phyloP scores from a whole-genome alignment of 2,329 filamentous ascomycete species.

The Fusarium sp. region DNA sequence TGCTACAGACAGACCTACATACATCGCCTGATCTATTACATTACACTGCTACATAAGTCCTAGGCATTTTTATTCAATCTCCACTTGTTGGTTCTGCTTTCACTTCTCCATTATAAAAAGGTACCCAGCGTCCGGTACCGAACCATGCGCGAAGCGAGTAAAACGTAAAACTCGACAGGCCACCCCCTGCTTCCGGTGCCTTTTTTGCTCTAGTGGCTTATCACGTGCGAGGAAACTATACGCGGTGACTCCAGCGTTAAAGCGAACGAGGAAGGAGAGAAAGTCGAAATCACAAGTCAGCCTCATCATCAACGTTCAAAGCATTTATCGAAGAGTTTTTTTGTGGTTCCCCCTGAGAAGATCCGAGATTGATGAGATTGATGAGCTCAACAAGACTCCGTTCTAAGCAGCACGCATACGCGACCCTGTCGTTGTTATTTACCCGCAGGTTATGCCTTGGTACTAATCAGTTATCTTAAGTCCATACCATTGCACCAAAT shows the following conservation, averaged over 20 bases:
- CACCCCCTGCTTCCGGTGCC: conserved; percentile 10
- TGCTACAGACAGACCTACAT: neutral
- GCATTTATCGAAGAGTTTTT: conserved; percentile 6
- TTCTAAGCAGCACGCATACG: conserved; percentile 21
- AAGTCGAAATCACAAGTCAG: neutral
- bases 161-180: conserved; percentile 34
- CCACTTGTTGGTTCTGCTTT: conserved; percentile 4
- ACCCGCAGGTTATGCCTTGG: conserved; percentile 10
- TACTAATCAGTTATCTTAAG: conserved; percentile 24
- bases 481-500: conserved; percentile 15
- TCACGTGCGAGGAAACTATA: conserved; percentile 35
- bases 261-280: conserved; percentile 33
- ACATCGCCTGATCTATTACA: conserved; percentile 4
- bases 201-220: conserved; percentile 25
- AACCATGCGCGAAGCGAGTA: conserved; percentile 29
- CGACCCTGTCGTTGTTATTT: conserved; percentile 26
- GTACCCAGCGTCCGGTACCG: conserved; percentile 35
- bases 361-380: conserved; percentile 31
- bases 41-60: conserved; percentile 12
- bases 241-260: conserved; percentile 11
- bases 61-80: conserved; percentile 2
- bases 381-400: conserved; percentile 4
- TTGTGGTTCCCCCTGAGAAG: conserved; percentile 32
- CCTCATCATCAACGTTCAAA: conserved; percentile 1
- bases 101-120: conserved; percentile 22